phyloP scores from a whole-genome alignment of 345 rosid genomes.

The Linum lewisii region DNA sequence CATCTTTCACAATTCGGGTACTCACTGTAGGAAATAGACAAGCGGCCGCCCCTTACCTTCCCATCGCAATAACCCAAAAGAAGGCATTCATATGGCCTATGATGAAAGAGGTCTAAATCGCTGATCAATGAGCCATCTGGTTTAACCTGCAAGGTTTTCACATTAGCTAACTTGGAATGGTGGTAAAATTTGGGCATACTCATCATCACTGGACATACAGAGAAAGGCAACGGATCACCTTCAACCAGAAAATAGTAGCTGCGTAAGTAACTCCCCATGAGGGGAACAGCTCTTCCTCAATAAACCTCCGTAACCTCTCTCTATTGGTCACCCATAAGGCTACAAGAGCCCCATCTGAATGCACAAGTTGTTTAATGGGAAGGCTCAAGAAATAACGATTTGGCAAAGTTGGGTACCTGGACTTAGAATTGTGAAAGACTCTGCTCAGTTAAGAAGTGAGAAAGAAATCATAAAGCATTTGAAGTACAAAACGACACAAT shows the following conservation, averaged over 20 bases:
- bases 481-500: conserved; percentile 1
- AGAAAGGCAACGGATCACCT: conserved; percentile 33
- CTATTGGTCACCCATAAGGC: conserved; percentile 93
- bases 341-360: conserved; percentile 63
- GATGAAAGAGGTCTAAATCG: conserved; percentile 78
- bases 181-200: conserved; percentile 9
- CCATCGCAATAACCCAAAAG: conserved; percentile 46
- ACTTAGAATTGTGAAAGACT: neutral
- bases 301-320: conserved; percentile 62
- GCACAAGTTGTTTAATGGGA: conserved; percentile 68
- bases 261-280: conserved; percentile 57
- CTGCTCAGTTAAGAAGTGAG: too few species aligned
- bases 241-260: conserved; percentile 66
- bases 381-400: conserved; percentile 69
- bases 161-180: conserved; percentile 10
- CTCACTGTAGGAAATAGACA: neutral
- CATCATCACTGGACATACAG: conserved; percentile 11
- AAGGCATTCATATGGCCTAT: conserved; percentile 87
- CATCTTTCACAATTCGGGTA: neutral
- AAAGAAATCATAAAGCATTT: neutral
- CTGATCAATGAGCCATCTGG: conserved; percentile 65
- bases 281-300: conserved; percentile 67
- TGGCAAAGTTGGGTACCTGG: conserved; percentile 85
- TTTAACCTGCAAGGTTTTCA: conserved; percentile 50
- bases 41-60: conserved; percentile 31